A percentile compares a stretch with the other conserved stretches of the same genome.
phyloP scores from a whole-genome alignment of 352 stramenopile species.

The Globisporangium barbulae region DNA sequence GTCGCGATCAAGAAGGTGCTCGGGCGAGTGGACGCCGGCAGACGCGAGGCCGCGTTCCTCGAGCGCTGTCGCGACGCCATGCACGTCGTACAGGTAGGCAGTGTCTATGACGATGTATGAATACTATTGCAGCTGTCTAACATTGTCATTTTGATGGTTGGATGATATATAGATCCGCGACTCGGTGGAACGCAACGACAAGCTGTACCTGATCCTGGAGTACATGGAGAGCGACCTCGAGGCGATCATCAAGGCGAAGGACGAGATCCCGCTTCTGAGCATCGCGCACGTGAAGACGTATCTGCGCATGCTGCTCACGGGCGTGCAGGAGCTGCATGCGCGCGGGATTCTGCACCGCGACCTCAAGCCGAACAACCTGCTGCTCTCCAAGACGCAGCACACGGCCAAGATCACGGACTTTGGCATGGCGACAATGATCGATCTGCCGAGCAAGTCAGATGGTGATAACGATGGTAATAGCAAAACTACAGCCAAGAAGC shows the following conservation, averaged over 20 bases:
- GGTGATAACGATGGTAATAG: conserved; percentile 23
- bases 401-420: conserved; percentile 81
- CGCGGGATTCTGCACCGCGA: conserved; percentile 70
- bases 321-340: conserved; percentile 56
- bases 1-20: conserved; percentile 81
- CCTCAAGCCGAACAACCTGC: conserved; percentile 80
- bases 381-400: conserved; percentile 41
- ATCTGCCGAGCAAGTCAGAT: conserved; percentile 11
- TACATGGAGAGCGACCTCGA: conserved; percentile 82
- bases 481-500: conserved; percentile 20
- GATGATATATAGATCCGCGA: conserved; percentile 40
- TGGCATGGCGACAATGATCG: conserved; percentile 58
- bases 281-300: conserved; percentile 64
- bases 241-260: conserved; percentile 42
- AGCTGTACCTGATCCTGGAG: conserved; percentile 71
- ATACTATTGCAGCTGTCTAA: not conserved
- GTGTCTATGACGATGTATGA: not conserved
- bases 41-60: conserved; percentile 52
- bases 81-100: conserved; percentile 58
- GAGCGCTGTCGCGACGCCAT: conserved; percentile 35
- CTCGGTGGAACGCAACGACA: conserved; percentile 51
- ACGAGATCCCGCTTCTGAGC: conserved; percentile 31
- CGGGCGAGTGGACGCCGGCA: conserved; percentile 28
- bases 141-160: not conserved
- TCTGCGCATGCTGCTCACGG: conserved; percentile 61